Conservation (phyloP, 805 yeast genomes). For the Yarrowia divulgata region DNA sequence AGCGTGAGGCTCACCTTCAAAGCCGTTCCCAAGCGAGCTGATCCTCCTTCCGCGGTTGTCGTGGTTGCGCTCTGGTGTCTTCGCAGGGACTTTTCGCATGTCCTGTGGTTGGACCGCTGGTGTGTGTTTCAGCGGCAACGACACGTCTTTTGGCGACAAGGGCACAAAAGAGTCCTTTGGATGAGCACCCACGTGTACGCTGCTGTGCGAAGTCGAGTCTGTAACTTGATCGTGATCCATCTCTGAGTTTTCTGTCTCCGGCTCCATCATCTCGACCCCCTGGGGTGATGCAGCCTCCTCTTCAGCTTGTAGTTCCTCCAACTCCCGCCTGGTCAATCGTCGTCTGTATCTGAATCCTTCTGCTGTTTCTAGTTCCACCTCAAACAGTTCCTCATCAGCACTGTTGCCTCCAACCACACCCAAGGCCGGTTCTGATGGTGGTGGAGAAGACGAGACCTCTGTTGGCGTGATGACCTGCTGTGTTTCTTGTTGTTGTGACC, state of each 20-base stretch:
- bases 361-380: conserved; percentile 33
- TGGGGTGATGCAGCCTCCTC: neutral
- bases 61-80: conserved; percentile 43
- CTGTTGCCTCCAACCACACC: neutral
- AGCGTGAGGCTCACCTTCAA: conserved; percentile 63
- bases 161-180: neutral
- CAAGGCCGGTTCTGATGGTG: neutral
- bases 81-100: conserved; percentile 14
- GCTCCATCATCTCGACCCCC: conserved; percentile 21
- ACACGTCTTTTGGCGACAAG: conserved; percentile 11
- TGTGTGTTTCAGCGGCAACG: conserved; percentile 5
- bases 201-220: conserved; percentile 19
- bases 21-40: conserved; percentile 78
- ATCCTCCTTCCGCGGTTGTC: conserved; percentile 69
- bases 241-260: conserved; percentile 25
- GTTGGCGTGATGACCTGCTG: conserved; percentile 29
- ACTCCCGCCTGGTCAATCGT: conserved; percentile 5
- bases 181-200: conserved; percentile 5
- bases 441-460: conserved; percentile 22
- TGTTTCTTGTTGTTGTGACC: conserved; percentile 3
- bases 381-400: conserved; percentile 27
- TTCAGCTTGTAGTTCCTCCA: conserved; percentile 30
- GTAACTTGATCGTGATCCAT: conserved; percentile 22
- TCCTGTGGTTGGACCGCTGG: conserved; percentile 9
- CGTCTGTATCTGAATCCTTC: conserved; percentile 27